Percentiles rank a stretch among this genome's conserved stretches.
Evolutionary conservation across 129 eudicot species (phyloP).

Genomic region (Rutidosis leptorrhynchoides): DNA sequence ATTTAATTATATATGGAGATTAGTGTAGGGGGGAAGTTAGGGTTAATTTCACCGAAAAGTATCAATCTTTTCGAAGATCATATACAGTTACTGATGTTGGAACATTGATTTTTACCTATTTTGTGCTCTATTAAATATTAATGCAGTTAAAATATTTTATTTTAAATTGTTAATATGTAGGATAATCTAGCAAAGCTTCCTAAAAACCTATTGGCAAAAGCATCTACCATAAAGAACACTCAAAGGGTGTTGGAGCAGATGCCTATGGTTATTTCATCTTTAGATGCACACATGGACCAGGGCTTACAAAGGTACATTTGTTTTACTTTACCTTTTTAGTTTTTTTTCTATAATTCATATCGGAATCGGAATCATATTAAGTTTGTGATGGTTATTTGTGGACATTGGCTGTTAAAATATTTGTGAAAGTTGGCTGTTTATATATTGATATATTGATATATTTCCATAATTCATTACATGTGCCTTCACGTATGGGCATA

Average conservation of each 20-base stretch:
- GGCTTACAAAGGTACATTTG: constrained; percentile 63
- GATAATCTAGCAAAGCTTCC: constrained; percentile 71
- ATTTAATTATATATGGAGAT: background rate
- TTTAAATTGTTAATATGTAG: constrained; percentile 42
- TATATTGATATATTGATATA: too few relatives aligned
- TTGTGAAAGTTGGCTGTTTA: too few relatives aligned
- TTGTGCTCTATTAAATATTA: constrained; percentile 8
- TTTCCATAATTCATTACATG: too few relatives aligned
- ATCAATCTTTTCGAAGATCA: background rate
- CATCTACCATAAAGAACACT: constrained; percentile 60
- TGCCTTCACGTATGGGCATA: too few relatives aligned
- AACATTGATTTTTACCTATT: background rate
- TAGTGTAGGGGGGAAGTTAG: too few relatives aligned
- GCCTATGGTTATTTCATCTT: constrained; percentile 69
- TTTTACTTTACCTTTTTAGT: too few relatives aligned
- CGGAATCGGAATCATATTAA: too few relatives aligned
- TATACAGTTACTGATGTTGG: background rate
- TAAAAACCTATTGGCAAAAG: constrained; percentile 66
- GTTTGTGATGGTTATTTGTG: too few relatives aligned
- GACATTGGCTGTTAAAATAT: too few relatives aligned
- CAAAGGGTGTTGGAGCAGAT: constrained; percentile 79
- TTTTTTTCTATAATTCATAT: too few relatives aligned
- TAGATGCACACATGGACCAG: constrained; percentile 84
- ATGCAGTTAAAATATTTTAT: background rate
- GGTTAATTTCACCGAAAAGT: background rate